These are phyloP conservation scores for Eucalyptus marginata DNA, from an alignment of 345 rosid genomes.

Conservation along the genomic window DNA sequence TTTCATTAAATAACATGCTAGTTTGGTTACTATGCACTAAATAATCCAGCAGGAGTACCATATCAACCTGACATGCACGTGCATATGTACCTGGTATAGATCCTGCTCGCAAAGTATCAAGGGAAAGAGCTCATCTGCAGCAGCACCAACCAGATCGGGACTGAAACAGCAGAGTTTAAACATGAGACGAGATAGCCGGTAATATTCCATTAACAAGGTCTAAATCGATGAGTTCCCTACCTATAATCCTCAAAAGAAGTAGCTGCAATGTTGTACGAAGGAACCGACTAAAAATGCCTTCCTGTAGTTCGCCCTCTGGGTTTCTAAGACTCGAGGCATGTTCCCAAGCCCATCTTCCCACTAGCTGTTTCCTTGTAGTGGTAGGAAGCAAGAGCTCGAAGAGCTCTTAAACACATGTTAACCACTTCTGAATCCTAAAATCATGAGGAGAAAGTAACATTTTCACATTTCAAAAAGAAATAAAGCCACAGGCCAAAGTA, in stretches of 20 bases:
- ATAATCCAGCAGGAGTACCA: not conserved
- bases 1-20: not conserved
- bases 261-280: constrained; percentile 64
- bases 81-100: constrained; percentile 63
- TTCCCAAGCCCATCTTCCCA: constrained; percentile 60
- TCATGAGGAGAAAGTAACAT: not conserved
- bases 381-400: constrained; percentile 82
- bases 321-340: constrained; percentile 42
- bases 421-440: constrained; percentile 33
- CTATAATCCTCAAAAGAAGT: constrained; percentile 90
- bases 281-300: constrained; percentile 64
- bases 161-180: constrained; percentile 27
- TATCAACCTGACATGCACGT: no score
- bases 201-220: not conserved
- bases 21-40: not conserved
- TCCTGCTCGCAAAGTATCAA: constrained; percentile 86
- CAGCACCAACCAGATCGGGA: constrained; percentile 75
- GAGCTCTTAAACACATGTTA: constrained; percentile 78
- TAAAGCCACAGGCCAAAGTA: not conserved
- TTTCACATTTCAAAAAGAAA: not conserved
- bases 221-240: constrained; percentile 9
- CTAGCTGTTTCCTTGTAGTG: constrained; percentile 65
- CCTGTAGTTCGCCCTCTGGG: constrained; percentile 42
- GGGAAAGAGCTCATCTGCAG: constrained; percentile 94
- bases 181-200: not conserved